Evolutionary conservation across 2,329 filamentous ascomycete species (phyloP).

Genomic region (Kalmusia sp.): DNA sequence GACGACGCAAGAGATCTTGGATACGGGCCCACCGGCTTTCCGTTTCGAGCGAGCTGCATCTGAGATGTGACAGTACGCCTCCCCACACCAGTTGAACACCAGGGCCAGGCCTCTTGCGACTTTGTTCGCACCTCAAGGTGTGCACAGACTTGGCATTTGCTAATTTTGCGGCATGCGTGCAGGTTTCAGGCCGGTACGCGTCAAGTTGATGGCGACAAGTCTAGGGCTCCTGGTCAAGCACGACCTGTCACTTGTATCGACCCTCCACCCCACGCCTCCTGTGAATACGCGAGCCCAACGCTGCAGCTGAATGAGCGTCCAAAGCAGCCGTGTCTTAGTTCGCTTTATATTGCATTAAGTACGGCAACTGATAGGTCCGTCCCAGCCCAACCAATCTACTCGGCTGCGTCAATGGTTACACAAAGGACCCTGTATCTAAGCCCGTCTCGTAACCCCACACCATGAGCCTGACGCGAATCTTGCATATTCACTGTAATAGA

Average conservation of each 20-base stretch:
- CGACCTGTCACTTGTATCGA: constrained; percentile 1
- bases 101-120: background rate
- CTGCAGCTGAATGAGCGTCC: background rate
- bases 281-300: background rate
- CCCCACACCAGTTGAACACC: background rate
- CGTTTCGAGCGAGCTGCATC: constrained; percentile 4
- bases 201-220: background rate
- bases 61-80: background rate
- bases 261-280: background rate
- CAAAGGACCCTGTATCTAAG: background rate
- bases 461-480: background rate
- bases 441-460: background rate
- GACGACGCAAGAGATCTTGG: background rate
- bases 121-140: background rate
- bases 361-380: background rate
- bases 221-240: background rate
- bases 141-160: background rate
- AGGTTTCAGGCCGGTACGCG: background rate
- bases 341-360: background rate
- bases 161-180: background rate
- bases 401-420: background rate
- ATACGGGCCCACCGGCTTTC: background rate
- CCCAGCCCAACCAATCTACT: background rate
- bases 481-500: background rate
- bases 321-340: background rate